phyloP scores from a whole-genome alignment of 768 basidiomycete genomes.

The Leccinum fibrillosum region DNA sequence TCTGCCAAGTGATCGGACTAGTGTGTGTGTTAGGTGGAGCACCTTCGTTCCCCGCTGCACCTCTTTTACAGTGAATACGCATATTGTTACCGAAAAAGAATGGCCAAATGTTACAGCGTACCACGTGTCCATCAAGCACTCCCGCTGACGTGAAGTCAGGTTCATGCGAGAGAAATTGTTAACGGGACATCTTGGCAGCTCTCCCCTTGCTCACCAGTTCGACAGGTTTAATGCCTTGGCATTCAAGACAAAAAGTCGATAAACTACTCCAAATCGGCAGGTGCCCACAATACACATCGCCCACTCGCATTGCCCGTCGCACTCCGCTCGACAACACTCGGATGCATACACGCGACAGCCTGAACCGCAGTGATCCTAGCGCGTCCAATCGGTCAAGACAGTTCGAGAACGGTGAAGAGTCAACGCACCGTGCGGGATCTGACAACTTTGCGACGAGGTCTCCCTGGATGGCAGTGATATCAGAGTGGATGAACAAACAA shows the following conservation, averaged over 20 bases:
- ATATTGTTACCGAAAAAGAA: no score
- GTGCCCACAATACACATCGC: conserved; percentile 78
- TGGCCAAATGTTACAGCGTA: no score
- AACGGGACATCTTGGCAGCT: no score
- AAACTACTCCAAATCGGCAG: conserved; percentile 11
- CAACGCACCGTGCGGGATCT: conserved; percentile 51
- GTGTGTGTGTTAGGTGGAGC: no score
- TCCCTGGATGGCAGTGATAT: conserved; percentile 41
- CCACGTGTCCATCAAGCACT: no score
- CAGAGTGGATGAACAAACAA: background rate
- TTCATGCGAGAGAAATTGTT: no score
- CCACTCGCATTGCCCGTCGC: conserved; percentile 80
- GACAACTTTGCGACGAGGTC: conserved; percentile 63
- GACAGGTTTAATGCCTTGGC: background rate
- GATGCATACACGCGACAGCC: conserved; percentile 89
- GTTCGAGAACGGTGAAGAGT: background rate
- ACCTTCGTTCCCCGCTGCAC: no score
- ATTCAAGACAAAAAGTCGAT: background rate
- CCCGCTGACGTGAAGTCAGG: no score
- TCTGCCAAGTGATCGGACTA: no score
- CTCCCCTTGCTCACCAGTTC: background rate
- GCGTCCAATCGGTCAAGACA: background rate
- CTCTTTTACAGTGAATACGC: no score
- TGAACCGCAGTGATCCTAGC: conserved; percentile 75
- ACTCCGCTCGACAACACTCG: conserved; percentile 66